A percentile compares a stretch with the other conserved stretches of the same genome.
Evolutionary conservation across 129 eudicot species (phyloP).

Genomic region (Flaveria trinervia): DNA sequence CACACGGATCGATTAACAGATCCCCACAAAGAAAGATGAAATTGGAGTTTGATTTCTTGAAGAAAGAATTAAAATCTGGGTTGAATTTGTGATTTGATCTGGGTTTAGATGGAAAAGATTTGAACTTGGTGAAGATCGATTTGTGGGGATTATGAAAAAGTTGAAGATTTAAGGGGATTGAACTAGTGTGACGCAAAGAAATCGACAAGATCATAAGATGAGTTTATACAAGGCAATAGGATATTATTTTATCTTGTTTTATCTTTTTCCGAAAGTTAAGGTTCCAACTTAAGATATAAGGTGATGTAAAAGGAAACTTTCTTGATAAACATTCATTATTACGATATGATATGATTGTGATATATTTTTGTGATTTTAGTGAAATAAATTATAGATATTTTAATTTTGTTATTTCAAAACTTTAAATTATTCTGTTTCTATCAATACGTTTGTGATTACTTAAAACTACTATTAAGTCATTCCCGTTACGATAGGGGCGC

Average conservation of each 20-base stretch:
- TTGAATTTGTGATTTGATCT: neutral
- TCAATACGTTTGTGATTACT: no score
- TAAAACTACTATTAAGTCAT: no score
- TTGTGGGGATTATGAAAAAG: neutral
- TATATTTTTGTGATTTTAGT: neutral
- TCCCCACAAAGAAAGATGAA: neutral
- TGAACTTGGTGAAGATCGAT: conserved; percentile 21
- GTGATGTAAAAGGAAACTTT: neutral
- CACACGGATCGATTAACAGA: conserved; percentile 19
- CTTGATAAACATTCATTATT: neutral
- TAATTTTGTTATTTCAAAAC: no score
- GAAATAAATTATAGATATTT: no score
- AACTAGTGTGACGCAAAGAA: neutral
- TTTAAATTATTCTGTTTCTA: no score
- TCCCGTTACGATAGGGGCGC: no score
- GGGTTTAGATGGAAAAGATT: conserved; percentile 22
- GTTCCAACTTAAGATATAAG: neutral
- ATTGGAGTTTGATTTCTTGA: neutral
- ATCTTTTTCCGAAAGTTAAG: conserved; percentile 13
- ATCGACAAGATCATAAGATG: neutral
- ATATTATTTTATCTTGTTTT: neutral
- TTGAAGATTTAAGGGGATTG: neutral
- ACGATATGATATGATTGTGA: neutral
- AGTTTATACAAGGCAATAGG: neutral
- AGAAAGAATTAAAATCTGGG: neutral